Base-by-base conservation (phyloP, 75 land plant species). In the Isoetes taiwanensis region DNA sequence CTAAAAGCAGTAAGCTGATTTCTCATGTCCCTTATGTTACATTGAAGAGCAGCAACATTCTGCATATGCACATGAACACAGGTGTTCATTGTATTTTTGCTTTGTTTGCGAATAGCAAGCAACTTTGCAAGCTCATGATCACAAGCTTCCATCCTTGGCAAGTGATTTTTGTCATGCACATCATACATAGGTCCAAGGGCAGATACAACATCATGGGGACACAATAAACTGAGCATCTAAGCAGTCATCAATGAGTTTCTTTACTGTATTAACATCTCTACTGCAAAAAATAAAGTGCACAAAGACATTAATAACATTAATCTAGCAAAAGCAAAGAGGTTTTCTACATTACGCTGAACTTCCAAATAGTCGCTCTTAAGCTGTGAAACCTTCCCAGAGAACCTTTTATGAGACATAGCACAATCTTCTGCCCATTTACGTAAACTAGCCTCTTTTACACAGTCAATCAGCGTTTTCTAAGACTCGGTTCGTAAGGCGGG, bases 151-250 rank as follows among this genome's bases (percentile, higher is more conserved):
- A 94, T 70, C 17, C 62, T 79, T 1, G 96, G 96, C 4, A 88
- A 74, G 62, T 88, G 81, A 57, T 40, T 78, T 21, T 74, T 94
- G 34, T 81, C 96, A 66, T 94, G 99, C 52, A 80, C 81, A 46
- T 94, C 78, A 69, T 94, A 84, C 87, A 94, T 88, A 24, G 85
- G 99, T 40, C 96, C 99, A 46, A 94, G 71, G 6, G 96, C 99
- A 48, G 89, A 84, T 48, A 94, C 83, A 30, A 96, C 96, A 78
- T 94, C 99, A 74, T 89, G 96, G 60, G 89, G 95, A 9, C 85
- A 85, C 23, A 88, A 70, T 1, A 90, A 76, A 59, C 30, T 77
- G 79, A 28, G 67, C 40, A 24, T 72, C 48, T 31, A 74, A 28
- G 57, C 84, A 84, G 41, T 88, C 86, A 67, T 88, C 90, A 33